Evolutionary conservation across 2,329 filamentous ascomycete genomes (phyloP).

Genomic region (Sclerotinia nivalis): DNA sequence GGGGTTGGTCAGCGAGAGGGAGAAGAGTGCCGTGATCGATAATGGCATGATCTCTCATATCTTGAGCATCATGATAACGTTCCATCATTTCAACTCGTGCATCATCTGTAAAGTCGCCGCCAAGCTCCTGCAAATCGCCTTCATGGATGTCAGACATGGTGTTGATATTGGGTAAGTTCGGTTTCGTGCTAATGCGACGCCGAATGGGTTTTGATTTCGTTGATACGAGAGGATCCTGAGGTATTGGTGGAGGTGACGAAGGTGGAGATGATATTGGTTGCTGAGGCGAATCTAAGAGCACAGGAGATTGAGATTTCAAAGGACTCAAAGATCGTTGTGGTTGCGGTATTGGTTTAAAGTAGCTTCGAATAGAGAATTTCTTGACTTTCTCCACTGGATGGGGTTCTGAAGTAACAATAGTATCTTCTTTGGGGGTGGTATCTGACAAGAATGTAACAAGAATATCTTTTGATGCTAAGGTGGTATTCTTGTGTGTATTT

Average conservation of each 20-base stretch:
- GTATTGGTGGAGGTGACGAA: slow-evolving; percentile 7
- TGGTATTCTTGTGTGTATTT: background rate
- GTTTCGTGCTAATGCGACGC: slow-evolving; percentile 31
- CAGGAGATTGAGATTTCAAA: slow-evolving; percentile 19
- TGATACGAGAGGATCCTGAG: slow-evolving; percentile 21
- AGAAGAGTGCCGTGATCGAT: slow-evolving; percentile 10
- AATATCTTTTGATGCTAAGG: background rate
- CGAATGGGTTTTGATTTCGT: slow-evolving; percentile 24
- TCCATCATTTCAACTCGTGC: background rate
- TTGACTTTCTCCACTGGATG: slow-evolving; percentile 26
- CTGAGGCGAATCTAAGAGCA: background rate
- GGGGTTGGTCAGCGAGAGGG: background rate
- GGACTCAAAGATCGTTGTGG: slow-evolving; percentile 28
- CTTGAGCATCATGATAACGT: slow-evolving; percentile 11
- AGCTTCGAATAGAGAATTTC: slow-evolving; percentile 34
- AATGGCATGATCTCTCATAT: slow-evolving; percentile 14
- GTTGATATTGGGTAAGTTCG: slow-evolving; percentile 17
- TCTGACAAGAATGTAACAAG: background rate
- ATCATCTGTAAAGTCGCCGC: slow-evolving; percentile 10
- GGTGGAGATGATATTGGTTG: background rate
- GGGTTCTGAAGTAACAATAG: background rate
- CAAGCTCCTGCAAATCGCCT: slow-evolving; percentile 10
- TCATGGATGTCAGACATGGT: slow-evolving; percentile 18
- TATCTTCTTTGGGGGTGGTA: background rate
- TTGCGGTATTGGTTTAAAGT: slow-evolving; percentile 33